Conservation (phyloP, 768 basidiomycete species). For the Tylopilus felleus region DNA sequence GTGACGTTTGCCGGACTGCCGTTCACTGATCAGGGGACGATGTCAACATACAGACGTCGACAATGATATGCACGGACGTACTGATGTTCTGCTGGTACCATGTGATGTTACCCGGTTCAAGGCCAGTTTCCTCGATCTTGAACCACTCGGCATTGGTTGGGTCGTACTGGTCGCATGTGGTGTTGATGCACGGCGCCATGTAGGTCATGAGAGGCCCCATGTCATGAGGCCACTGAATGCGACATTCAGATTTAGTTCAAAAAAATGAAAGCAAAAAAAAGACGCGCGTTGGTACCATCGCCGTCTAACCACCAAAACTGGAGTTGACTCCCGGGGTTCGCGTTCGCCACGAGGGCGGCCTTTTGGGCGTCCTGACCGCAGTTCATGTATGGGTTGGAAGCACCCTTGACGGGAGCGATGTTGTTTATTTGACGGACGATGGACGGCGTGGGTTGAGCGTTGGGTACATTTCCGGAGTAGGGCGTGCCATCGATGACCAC, state of each 20-base stretch:
- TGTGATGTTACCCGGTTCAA: neutral
- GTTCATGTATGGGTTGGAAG: constrained; percentile 51
- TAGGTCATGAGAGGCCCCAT: neutral
- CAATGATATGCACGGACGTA: constrained; percentile 27
- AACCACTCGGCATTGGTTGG: neutral
- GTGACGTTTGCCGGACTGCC: constrained; percentile 40
- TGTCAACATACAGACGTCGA: neutral
- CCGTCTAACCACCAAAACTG: constrained; percentile 56
- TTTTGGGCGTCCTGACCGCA: constrained; percentile 55
- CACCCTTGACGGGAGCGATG: constrained; percentile 52
- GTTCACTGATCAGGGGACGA: constrained; percentile 29
- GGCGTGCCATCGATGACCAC: constrained; percentile 43
- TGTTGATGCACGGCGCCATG: neutral
- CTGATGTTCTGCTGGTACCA: constrained; percentile 51
- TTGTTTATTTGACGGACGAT: constrained; percentile 45
- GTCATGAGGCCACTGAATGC: neutral
- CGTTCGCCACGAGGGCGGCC: constrained; percentile 49
- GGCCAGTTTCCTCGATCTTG: neutral
- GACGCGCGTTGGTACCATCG: constrained; percentile 6
- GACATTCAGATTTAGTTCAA: neutral
- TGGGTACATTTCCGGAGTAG: constrained; percentile 44
- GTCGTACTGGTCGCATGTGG: neutral
- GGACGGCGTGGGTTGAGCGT: constrained; percentile 36
- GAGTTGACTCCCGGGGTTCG: constrained; percentile 56
- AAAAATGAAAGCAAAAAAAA: neutral